These are phyloP conservation scores for Erysiphe pulchra DNA, from an alignment of 2,329 filamentous ascomycete species.

Conservation along the genomic window DNA sequence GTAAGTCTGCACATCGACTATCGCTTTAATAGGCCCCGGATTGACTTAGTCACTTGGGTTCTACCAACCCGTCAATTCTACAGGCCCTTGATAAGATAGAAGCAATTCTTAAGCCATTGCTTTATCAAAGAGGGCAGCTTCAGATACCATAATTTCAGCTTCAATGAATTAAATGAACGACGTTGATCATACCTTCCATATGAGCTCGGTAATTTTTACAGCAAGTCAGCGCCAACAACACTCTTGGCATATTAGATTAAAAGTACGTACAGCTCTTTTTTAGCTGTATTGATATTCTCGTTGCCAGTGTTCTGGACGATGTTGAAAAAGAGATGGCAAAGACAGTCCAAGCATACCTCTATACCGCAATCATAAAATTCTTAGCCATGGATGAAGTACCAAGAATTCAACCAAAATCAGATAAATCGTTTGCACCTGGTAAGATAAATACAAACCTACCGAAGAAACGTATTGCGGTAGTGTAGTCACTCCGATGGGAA, in stretches of 20 bases:
- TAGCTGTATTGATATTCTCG: neutral
- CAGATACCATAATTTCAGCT: too few species aligned
- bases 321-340: neutral
- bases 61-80: too few species aligned
- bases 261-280: neutral
- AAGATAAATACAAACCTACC: neutral
- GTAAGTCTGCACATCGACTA: too few species aligned
- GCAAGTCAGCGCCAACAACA: neutral
- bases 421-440: too few species aligned
- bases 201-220: neutral
- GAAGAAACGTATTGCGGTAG: neutral
- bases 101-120: neutral
- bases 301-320: neutral
- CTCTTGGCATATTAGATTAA: neutral
- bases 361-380: neutral
- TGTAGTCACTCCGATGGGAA: neutral
- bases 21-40: too few species aligned
- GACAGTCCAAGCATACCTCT: neutral
- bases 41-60: too few species aligned
- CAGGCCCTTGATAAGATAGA: too few species aligned
- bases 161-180: neutral
- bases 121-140: neutral
- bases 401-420: neutral
- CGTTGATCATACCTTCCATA: neutral
- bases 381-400: neutral